Conservation (phyloP, 78 protist species). For the Dictyostelium brefeldianum region DNA sequence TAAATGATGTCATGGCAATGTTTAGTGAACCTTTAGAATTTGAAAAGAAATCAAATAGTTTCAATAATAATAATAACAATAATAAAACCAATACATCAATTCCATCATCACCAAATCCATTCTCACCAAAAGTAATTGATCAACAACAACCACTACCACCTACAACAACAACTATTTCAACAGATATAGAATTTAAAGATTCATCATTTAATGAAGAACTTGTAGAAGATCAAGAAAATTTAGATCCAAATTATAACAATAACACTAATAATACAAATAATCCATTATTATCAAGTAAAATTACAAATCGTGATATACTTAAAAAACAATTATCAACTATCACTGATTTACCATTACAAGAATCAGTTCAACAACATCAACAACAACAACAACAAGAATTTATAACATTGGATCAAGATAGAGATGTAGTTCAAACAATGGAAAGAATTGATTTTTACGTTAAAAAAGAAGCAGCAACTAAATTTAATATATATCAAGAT, state of each 20-base stretch:
- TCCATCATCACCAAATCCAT: slow-evolving; percentile 10
- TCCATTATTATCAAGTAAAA: neutral
- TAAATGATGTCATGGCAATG: slow-evolving; percentile 76
- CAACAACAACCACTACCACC: neutral
- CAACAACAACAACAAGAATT: neutral
- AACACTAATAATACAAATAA: neutral
- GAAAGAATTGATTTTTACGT: slow-evolving; percentile 29
- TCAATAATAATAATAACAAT: neutral
- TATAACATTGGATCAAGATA: slow-evolving; percentile 3
- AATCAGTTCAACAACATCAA: neutral
- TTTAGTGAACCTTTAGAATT: slow-evolving; percentile 57
- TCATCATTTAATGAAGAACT: neutral
- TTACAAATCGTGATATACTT: slow-evolving; percentile 26
- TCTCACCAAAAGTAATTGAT: neutral
- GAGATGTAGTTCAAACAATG: slow-evolving; percentile 30
- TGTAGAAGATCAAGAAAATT: slow-evolving; percentile 16
- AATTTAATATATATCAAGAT: slow-evolving; percentile 25
- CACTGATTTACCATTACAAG: neutral
- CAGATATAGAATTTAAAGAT: neutral
- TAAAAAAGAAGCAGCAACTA: neutral
- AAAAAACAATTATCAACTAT: neutral
- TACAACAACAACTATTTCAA: neutral
- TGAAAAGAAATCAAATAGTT: slow-evolving; percentile 1
- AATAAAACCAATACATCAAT: neutral
- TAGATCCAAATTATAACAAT: neutral